Evolutionary conservation across 2,329 filamentous ascomycete genomes (phyloP).

Genomic region (Incumbomyces delicatus): DNA sequence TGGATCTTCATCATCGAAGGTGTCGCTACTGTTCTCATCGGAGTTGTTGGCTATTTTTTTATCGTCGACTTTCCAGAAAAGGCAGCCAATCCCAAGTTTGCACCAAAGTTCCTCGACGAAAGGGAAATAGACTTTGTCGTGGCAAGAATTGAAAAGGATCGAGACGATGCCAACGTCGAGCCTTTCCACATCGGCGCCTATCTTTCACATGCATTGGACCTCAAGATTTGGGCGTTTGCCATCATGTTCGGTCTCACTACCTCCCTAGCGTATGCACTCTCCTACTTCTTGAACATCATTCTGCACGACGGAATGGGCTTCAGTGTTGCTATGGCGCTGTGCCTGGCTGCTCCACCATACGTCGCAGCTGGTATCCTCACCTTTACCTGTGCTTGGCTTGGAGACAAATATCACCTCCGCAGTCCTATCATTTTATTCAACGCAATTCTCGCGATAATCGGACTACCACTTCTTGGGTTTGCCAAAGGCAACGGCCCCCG

Average conservation of each 20-base stretch:
- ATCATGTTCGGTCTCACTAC: slow-evolving; percentile 49
- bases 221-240: slow-evolving; percentile 48
- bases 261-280: slow-evolving; percentile 65
- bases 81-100: not conserved
- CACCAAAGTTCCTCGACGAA: slow-evolving; percentile 23
- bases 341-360: slow-evolving; percentile 62
- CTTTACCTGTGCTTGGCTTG: slow-evolving; percentile 49
- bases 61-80: slow-evolving; percentile 31
- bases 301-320: slow-evolving; percentile 55
- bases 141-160: slow-evolving; percentile 42
- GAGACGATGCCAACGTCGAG: slow-evolving; percentile 42
- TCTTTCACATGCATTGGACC: slow-evolving; percentile 36
- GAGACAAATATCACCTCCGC: slow-evolving; percentile 57
- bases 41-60: slow-evolving; percentile 22
- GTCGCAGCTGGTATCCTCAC: slow-evolving; percentile 53
- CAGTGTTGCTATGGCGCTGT: slow-evolving; percentile 53
- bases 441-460: slow-evolving; percentile 55
- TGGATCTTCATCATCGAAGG: slow-evolving; percentile 50
- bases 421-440: slow-evolving; percentile 59
- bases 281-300: slow-evolving; percentile 71
- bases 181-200: slow-evolving; percentile 40
- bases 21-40: slow-evolving; percentile 16
- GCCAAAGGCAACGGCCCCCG: slow-evolving; percentile 41
- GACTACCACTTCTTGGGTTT: slow-evolving; percentile 42
- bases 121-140: slow-evolving; percentile 22